Evolutionary conservation across 2,329 filamentous ascomycete species (phyloP), one percentile per base, ranked within the genome.

Genomic region (Talaromyces sp.): DNA sequence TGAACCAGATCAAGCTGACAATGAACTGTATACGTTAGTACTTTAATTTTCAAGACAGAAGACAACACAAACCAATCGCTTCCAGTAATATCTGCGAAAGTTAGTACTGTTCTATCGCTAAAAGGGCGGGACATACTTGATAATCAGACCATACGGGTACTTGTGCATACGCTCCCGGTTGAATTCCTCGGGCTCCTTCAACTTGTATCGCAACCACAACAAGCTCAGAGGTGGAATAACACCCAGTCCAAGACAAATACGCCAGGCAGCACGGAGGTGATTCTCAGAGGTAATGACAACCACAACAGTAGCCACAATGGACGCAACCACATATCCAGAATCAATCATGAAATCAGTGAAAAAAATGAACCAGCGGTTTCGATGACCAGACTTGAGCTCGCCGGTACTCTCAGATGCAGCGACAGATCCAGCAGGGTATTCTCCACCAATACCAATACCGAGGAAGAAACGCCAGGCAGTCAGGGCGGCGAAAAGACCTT

Each of bases 341-440:
- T 96, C 91, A 67, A 96, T 96, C 82, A 93, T 90, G 27, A 90
- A 87, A 77, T 96, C 96, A 56, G 91, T 96, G 77, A 95, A 96
- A 69, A 96, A 83, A 71, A 94, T 91, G 74, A 93, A 97, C 92
- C 92, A 96, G 45, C 90, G 84, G 74, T 97, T 94, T n/a, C 93
- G 84, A 17, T 90, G 89, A 11, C 93, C 93, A 17, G 80, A 77
- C 76, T 92, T 92, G 66, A 97, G 82, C 74, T 96, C 92, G 25
- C 91, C 91, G 0, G 90, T 93, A 4, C 89, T 90, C 78, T 97
- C 93, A 2, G 93, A 91, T 62, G 88, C 90, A 1, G 90, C 91
- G 0, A 97, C 93, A 66, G 87, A 91, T 3, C 93, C 93, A 1
- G 78, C 77, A 35, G 80, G 79, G 64, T 78, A 77, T 77, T 78